These are phyloP conservation scores for Erodium maritimum DNA, from an alignment of 345 rosid genomes.

Conservation along the genomic window DNA sequence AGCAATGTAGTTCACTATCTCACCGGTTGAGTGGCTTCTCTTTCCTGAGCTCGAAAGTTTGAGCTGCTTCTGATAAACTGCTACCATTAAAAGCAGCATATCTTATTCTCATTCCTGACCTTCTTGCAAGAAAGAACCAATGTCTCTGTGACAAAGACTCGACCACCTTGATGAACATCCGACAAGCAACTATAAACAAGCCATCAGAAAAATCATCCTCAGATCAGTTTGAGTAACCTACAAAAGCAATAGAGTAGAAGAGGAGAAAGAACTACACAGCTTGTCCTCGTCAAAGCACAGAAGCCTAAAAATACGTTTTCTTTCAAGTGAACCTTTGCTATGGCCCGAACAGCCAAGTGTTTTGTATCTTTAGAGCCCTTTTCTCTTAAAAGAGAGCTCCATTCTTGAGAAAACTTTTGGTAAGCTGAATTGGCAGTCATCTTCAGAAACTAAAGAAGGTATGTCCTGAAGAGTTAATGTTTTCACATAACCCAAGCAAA, in stretches of 20 bases:
- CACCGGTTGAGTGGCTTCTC: slow-evolving; percentile 57
- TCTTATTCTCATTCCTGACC: slow-evolving; percentile 67
- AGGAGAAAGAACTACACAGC: slow-evolving; percentile 43
- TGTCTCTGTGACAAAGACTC: slow-evolving; percentile 70
- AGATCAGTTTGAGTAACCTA: slow-evolving; percentile 34
- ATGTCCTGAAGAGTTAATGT: slow-evolving; percentile 49
- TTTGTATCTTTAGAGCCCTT: slow-evolving; percentile 11
- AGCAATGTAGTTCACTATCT: slow-evolving; percentile 60
- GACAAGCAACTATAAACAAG: slow-evolving; percentile 36
- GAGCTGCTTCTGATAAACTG: slow-evolving; percentile 49
- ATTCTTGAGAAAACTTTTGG: slow-evolving; percentile 36
- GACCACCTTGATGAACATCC: slow-evolving; percentile 33
- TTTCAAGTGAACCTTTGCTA: slow-evolving; percentile 34
- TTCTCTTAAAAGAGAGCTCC: slow-evolving; percentile 27
- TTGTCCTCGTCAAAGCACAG: slow-evolving; percentile 38
- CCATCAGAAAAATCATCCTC: slow-evolving; percentile 32
- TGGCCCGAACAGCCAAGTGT: slow-evolving; percentile 39
- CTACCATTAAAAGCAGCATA: slow-evolving; percentile 65
- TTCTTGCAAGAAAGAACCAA: slow-evolving; percentile 49
- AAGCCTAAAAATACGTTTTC: slow-evolving; percentile 39
- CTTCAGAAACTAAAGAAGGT: slow-evolving; percentile 38
- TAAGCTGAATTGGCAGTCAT: slow-evolving; percentile 49
- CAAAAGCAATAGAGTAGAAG: slow-evolving; percentile 51
- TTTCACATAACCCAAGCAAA: slow-evolving; percentile 42
- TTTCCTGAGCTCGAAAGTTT: slow-evolving; percentile 56